Evolutionary conservation across 1,284 basidiomycete species (phyloP), one percentile per base, ranked within the genome.

Genomic region (Inonotus hispidus): DNA sequence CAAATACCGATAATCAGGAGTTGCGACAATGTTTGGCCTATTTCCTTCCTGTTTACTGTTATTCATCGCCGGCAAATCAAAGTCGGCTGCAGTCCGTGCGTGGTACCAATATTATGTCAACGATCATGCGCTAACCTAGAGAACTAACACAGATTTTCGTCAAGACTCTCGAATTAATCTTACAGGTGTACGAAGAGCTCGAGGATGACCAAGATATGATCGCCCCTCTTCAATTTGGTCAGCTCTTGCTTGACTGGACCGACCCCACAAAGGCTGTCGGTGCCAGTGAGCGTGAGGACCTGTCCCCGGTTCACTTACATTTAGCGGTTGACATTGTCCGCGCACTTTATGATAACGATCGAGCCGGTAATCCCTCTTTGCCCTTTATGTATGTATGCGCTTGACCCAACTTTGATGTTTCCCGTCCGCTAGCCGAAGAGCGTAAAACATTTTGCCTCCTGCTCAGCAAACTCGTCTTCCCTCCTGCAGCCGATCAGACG

Each of bases 391-490:
- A n/a, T 16, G 41, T 21, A 43, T 21, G 14, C 19, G n/a, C 23
- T 21, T 32, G 21, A 38, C 25, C 52, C 16, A 59, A 2, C n/a
- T n/a, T n/a, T 37, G 16, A 27, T 32, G 27, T 45, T 14, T 23
- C 41, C 13, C n/a, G n/a, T 14, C 6, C 29, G 37, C 47, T 38
- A 64, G 63, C 25, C 14, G 59, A 64, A 0, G 56, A 61, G 38
- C 55, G 59, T 54, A 97, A 96, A 71, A 80, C 86, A 1, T 73
- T 96, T 14, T 90, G 87, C 61, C 90, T 94, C 60, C 78, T 92
- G 41, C 79, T 99, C 1, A 79, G 81, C 45, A 93, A 95, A 69
- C 77, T 98, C 1, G 79, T 89, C 67, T 74, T 97, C 13, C 63
- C 63, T 1, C 0, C 29, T 21, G 46, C 50, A 8, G 41, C 39